Conservation (phyloP, 2,329 filamentous ascomycete species). For the Xylaria sp. region DNA sequence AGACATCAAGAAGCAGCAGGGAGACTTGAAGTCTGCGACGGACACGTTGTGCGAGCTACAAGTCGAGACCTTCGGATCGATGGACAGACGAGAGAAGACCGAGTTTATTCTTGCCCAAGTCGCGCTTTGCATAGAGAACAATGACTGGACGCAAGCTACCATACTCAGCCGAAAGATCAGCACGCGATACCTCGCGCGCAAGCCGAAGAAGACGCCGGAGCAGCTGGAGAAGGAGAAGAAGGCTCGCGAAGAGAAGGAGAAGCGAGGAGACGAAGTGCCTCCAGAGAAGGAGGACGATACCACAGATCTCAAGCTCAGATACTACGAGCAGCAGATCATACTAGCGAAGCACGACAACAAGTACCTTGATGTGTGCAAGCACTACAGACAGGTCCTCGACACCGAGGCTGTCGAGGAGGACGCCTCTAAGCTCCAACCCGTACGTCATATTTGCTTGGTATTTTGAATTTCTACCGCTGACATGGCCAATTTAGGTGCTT, state of each 20-base stretch:
- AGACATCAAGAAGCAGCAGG: slow-evolving; percentile 94
- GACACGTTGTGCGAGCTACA: slow-evolving; percentile 96
- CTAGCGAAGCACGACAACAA: slow-evolving; percentile 96
- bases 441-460: slow-evolving; percentile 42
- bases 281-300: slow-evolving; percentile 80
- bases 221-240: slow-evolving; percentile 88
- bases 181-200: slow-evolving; percentile 83
- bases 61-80: slow-evolving; percentile 97
- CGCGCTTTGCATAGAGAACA: slow-evolving; percentile 86
- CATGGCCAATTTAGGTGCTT: slow-evolving; percentile 55
- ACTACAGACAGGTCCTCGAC: slow-evolving; percentile 94
- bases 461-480: slow-evolving; percentile 14
- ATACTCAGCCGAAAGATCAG: slow-evolving; percentile 96
- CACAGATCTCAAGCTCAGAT: slow-evolving; percentile 90
- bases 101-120: slow-evolving; percentile 98
- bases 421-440: slow-evolving; percentile 74
- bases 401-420: slow-evolving; percentile 94
- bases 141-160: slow-evolving; percentile 91
- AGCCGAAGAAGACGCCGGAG: slow-evolving; percentile 84
- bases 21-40: slow-evolving; percentile 81
- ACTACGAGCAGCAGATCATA: slow-evolving; percentile 95
- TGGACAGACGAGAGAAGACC: slow-evolving; percentile 95
- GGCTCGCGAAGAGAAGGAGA: slow-evolving; percentile 79
- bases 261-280: slow-evolving; percentile 71
- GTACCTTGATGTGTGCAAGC: slow-evolving; percentile 95